Base-by-base conservation (phyloP, 306 rosid species). In the Heteromeles arbutifolia region DNA sequence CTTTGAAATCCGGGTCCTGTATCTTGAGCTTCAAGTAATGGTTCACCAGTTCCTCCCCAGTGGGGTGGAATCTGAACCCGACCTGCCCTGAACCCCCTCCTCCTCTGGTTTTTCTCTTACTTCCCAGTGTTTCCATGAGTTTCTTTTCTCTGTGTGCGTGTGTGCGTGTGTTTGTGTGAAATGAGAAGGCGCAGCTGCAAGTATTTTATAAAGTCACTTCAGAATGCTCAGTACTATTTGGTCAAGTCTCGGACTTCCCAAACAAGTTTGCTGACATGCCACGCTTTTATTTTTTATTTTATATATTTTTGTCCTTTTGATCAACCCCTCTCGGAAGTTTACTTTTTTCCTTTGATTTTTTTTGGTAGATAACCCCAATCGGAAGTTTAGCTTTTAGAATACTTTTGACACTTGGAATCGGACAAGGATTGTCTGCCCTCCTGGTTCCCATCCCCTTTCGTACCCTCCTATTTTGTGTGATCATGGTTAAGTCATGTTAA, bases 31-130 rank as follows among this genome's bases (percentile, higher is more conserved):
- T 85, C 43, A 90, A 69, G 65, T 80, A 91, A 63, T 86, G 58
- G 2, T 3, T 2, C 1, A 93, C 65, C 17, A 90, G 91, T 65
- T 93, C 98, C 37, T 81, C 90, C 37, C 86, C 95, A 0, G 90
- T 93, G 12, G 98, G 98, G 2, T 48, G 69, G 76, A 93, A 93
- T 53, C 95, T 79, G 84, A 25, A 88, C 65, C 92, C 95, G 0
- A 84, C 83, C 13, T 84, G 88, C 48, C 66, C 1, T 24, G 0
- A 28, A 8, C 63, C 76, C 9, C 26, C 52, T 14, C 26, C 52
- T 14, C n/a, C 39, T 13, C 43, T 17, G 0, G 25, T 8, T 31
- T 17, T 18, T 29, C 59, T 19, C 34, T 6, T 0, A 66, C 45
- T 54, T 3, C 11, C 73, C 85, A 76, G 70, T 50, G 52, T 12